Conservation (phyloP, 441 rosid genomes). For the Croton setiger region DNA sequence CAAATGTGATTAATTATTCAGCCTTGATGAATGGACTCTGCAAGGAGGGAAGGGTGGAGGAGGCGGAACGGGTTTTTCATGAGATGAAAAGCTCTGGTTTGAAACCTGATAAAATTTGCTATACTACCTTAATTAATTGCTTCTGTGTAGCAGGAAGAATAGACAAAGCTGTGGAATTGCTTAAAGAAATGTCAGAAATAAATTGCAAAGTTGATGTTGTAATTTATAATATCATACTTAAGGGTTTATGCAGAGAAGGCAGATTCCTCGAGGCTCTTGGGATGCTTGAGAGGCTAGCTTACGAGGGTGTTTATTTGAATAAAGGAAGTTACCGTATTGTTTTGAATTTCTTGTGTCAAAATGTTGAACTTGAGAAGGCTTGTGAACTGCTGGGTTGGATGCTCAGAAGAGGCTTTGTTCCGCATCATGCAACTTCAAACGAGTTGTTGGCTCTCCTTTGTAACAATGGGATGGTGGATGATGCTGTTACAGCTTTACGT, state of each 20-base stretch:
- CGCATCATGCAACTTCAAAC: constrained; percentile 77
- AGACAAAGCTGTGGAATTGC: constrained; percentile 55
- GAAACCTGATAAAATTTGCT: constrained; percentile 60
- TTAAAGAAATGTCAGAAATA: constrained; percentile 60
- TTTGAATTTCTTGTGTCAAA: constrained; percentile 53
- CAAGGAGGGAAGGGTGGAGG: constrained; percentile 56
- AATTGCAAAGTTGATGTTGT: constrained; percentile 66
- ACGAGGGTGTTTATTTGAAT: constrained; percentile 58
- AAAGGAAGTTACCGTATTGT: constrained; percentile 80
- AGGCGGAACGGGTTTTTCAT: constrained; percentile 48
- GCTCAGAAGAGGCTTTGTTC: constrained; percentile 56
- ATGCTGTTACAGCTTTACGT: constrained; percentile 38
- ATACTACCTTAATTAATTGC: constrained; percentile 69
- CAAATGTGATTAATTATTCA: constrained; percentile 66
- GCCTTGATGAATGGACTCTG: constrained; percentile 67
- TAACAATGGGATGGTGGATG: constrained; percentile 46
- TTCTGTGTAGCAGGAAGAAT: constrained; percentile 49
- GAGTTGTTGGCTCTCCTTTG: constrained; percentile 56
- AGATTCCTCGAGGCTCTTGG: constrained; percentile 56
- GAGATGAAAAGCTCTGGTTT: constrained; percentile 61
- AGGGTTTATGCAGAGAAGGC: constrained; percentile 61
- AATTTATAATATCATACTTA: constrained; percentile 63
- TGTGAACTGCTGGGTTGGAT: constrained; percentile 47
- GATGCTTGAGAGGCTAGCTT: constrained; percentile 49
- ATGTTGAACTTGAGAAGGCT: constrained; percentile 59